A percentile compares a stretch with the other conserved stretches of the same genome.
Conservation (phyloP, 2,329 filamentous ascomycete species). For the Dactylella cylindrospora region DNA sequence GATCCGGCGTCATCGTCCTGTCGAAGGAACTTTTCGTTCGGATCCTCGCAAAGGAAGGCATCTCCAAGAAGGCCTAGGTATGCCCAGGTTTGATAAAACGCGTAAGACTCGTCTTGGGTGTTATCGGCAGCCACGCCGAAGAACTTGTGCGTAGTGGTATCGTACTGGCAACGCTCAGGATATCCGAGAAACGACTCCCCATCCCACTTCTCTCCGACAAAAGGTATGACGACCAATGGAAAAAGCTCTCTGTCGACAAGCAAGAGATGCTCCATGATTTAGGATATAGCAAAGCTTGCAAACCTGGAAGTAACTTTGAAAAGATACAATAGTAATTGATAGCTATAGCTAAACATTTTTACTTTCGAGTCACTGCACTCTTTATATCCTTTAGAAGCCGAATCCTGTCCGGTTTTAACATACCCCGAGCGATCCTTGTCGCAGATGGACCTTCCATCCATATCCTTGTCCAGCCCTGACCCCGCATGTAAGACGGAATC, state of each 20-base stretch:
- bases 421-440: neutral
- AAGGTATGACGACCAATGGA: slow-evolving; percentile 6
- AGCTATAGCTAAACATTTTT: no score
- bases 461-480: neutral
- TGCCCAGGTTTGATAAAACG: slow-evolving; percentile 38
- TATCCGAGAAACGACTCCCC: slow-evolving; percentile 33
- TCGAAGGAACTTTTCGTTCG: slow-evolving; percentile 19
- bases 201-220: slow-evolving; percentile 39
- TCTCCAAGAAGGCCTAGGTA: slow-evolving; percentile 31
- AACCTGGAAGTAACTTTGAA: no score
- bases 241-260: slow-evolving; percentile 13
- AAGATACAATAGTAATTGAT: no score
- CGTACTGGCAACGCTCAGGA: slow-evolving; percentile 22
- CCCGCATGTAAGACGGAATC: slow-evolving; percentile 35
- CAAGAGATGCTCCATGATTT: slow-evolving; percentile 36
- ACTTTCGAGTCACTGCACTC: no score
- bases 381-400: no score
- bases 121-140: slow-evolving; percentile 15
- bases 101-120: slow-evolving; percentile 26
- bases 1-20: slow-evolving; percentile 18
- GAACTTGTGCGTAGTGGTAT: slow-evolving; percentile 22
- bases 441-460: neutral
- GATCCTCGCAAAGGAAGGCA: slow-evolving; percentile 18
- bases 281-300: no score
- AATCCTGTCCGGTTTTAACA: no score